Evolutionary conservation across 2,329 filamentous ascomycete species (phyloP), one percentile per base, ranked within the genome.

Genomic region (Mycosphaerella sp.): DNA sequence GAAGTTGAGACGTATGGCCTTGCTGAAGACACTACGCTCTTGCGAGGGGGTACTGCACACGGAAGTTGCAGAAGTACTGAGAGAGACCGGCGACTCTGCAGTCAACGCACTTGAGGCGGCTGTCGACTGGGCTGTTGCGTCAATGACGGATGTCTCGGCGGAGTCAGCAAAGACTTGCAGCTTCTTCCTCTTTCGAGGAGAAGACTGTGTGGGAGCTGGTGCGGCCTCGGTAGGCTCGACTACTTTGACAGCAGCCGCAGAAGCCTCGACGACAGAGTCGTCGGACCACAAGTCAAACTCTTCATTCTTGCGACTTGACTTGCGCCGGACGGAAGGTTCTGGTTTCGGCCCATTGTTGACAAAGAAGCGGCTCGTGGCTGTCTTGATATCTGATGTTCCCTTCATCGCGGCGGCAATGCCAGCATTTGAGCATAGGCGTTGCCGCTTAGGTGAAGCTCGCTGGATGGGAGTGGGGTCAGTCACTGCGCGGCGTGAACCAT

Each of bases 211-310:
- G 55, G 51, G 21, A 48, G 35, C 44, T 34, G 42, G 41, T 42
- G 44, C 55, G 28, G 59, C n/a, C 36, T 62, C 54, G 27, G 52
- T 40, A 9, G 54, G 53, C 8, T 61, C 58, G 12, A 30, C 28
- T n/a, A 27, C 17, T 12, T 27, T 10, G 2, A 16, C 25, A 3
- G 59, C 44, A 39, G 70, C 68, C 10, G 66, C 68, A 57, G 73
- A 66, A 6, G 69, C 73, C 17, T 74, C 71, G 17, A 71, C 69
- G 6, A 73, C 62, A 4, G 73, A 75, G 47, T 75, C 74, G 54
- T 76, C 74, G 3, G 74, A 75, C 62, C 68, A 75, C 1, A 76
- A 59, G 17, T 74, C 69, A 52, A 76, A 72, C 12, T 73, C 69
- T 1, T 68, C 64, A 12, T 62, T 61, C 14, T 66, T 64, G 28